Evolutionary conservation across 768 basidiomycete species (phyloP), one percentile per base, ranked within the genome.

Genomic region (Tricholoma furcatifolium): DNA sequence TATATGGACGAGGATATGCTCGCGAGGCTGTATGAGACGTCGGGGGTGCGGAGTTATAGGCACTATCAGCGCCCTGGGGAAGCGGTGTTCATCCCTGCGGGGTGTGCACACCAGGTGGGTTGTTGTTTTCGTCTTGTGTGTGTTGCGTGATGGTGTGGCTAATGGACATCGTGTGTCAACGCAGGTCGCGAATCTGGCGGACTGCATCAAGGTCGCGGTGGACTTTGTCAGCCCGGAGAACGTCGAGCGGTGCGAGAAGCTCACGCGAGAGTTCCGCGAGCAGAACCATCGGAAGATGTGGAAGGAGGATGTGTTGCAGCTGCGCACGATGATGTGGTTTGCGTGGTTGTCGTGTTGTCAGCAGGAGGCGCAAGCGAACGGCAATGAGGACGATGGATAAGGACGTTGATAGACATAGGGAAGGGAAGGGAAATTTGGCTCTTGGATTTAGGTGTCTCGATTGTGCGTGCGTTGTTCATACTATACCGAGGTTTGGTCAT

Each of bases 1-100:
- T 98, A 94, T 66, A 72, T 98, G 46, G 90, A 96, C 65, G 71
- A 79, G 39, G 67, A 71, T 3, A 61, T 91, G 61, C 76, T 91
- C 60, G 77, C 78, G 65, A 80, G 87, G 66, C 70, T 98, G 36
- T 87, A 65, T 60, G 80, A 84, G 3, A 69, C 82, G 58, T 76
- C 76, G 53, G 86, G 85, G 2, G 91, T 98, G 24, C 81, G 72
- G 71, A 88, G 89, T 56, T 87, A 84, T 71, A 73, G 93, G 50
- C 78, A 98, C 17, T 95, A 93, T 68, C 96, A 98, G 69, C 79
- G 81, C 59, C 91, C 91, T 2, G 93, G 93, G 17, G 90, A 98
- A 64, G 95, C 93, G 0, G 86, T 98, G 11, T 94, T 97, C 68
- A 93, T 98, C 55, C 95, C 95, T 12, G 95, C 95, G 3, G 95